Percentiles rank a stretch among this genome's conserved stretches.
Conservation (phyloP, 495 filamentous ascomycete genomes). For the Tuber melanosporum region DNA sequence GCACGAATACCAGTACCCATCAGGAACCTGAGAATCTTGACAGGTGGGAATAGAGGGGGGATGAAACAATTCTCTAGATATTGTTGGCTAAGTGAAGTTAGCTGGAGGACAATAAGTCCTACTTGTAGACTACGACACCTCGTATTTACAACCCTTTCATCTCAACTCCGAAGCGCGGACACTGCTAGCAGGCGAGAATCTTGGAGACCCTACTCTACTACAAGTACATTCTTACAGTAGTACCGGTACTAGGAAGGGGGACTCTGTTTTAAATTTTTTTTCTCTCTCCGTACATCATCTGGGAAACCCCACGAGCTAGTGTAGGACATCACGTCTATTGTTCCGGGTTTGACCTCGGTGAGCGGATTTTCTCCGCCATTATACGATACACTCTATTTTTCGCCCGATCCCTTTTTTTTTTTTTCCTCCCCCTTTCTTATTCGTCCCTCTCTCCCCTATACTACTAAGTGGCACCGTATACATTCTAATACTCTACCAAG, state of each 20-base stretch:
- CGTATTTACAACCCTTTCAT: background rate
- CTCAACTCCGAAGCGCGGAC: background rate
- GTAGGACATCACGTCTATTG: background rate
- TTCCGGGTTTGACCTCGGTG: background rate
- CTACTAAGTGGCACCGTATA: background rate
- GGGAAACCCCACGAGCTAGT: background rate
- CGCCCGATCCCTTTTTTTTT: background rate
- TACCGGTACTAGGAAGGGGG: background rate
- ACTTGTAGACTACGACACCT: background rate
- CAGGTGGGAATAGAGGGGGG: background rate
- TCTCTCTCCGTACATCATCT: background rate
- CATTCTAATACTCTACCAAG: constrained; percentile 1
- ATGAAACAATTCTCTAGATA: background rate
- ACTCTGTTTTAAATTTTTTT: background rate
- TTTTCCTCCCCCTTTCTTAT: background rate
- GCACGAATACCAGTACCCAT: background rate
- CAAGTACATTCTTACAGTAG: background rate
- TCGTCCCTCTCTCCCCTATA: background rate
- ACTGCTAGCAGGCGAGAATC: background rate
- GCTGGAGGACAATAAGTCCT: background rate
- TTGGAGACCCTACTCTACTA: background rate
- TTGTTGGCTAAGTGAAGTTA: background rate
- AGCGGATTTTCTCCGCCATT: background rate
- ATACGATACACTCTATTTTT: background rate
- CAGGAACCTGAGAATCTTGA: background rate